Conservation (phyloP, 1,139 yeast species). For the Wickerhamiella pararugosa region DNA sequence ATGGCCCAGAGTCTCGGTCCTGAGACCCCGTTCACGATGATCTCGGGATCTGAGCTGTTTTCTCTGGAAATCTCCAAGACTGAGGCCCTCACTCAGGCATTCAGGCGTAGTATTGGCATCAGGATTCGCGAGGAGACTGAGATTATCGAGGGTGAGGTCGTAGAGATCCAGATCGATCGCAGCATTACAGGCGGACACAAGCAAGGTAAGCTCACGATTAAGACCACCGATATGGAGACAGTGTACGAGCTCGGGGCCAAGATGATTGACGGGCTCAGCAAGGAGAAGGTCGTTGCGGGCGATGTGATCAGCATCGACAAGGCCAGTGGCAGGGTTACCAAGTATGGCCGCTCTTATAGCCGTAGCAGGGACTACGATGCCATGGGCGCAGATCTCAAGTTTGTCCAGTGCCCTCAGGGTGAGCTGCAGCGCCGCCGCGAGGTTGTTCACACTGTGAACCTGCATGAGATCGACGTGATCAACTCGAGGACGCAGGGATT, state of each 20-base stretch:
- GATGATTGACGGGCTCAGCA: conserved; percentile 91
- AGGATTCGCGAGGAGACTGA: conserved; percentile 95
- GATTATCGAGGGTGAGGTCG: conserved; percentile 96
- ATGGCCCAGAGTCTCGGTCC: conserved; percentile 73
- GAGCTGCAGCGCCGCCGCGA: conserved; percentile 92
- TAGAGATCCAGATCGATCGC: conserved; percentile 93
- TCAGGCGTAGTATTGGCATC: conserved; percentile 89
- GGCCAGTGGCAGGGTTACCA: conserved; percentile 85
- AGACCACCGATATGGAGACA: conserved; percentile 98
- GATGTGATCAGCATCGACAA: conserved; percentile 94
- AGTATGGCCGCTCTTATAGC: conserved; percentile 88
- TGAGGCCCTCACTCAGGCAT: conserved; percentile 90
- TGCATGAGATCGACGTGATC: conserved; percentile 96
- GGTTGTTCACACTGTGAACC: conserved; percentile 88
- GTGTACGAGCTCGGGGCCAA: conserved; percentile 92
- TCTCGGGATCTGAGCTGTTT: conserved; percentile 87
- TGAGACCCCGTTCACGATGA: conserved; percentile 91
- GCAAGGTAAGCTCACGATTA: conserved; percentile 92
- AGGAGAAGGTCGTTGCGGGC: conserved; percentile 94
- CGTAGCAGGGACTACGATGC: conserved; percentile 98
- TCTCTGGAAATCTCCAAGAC: conserved; percentile 88
- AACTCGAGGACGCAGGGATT: conserved; percentile 97
- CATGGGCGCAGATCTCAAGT: conserved; percentile 96
- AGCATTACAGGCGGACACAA: conserved; percentile 95
- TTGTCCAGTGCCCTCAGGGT: conserved; percentile 97